Evolutionary conservation across 163 green algal species (phyloP).

Genomic region (Scenedesmus sp.): DNA sequence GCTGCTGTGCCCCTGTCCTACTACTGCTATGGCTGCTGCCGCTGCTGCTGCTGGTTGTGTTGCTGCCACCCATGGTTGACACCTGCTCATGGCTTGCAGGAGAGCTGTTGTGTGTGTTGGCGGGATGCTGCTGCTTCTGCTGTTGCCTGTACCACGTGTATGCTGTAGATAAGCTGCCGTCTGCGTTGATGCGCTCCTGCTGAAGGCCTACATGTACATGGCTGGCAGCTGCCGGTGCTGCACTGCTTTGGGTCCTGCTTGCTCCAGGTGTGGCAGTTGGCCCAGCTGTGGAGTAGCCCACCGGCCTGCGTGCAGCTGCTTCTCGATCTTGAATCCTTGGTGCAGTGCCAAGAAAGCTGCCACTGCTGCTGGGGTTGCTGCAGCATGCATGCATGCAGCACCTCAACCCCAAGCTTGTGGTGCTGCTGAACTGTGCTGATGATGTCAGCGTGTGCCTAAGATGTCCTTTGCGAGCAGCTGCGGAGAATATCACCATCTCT

Average conservation of each 20-base stretch:
- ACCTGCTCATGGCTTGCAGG: not conserved
- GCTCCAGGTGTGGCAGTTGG: not conserved
- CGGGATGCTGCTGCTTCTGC: not conserved
- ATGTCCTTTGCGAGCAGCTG: not conserved
- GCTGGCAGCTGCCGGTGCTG: not conserved
- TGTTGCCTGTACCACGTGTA: conserved; percentile 18
- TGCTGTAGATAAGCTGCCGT: conserved; percentile 35
- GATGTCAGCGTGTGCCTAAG: not conserved
- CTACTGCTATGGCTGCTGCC: not conserved
- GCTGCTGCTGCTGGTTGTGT: not conserved
- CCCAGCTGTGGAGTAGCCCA: not conserved
- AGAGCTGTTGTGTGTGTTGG: not conserved
- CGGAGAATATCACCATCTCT: not conserved
- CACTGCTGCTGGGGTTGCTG: not conserved
- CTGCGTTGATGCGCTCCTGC: conserved; percentile 42
- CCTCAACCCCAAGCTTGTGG: not conserved
- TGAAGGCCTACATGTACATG: conserved; percentile 7
- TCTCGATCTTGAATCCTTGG: not conserved
- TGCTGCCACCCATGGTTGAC: too few relatives aligned
- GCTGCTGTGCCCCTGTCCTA: not conserved
- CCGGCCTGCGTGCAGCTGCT: conserved; percentile 4
- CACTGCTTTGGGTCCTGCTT: not conserved
- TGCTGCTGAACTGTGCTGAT: conserved; percentile 9
- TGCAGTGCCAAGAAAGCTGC: not conserved
- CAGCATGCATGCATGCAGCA: not conserved